These are phyloP conservation scores for Spencermartinsiella ligniputridi DNA, from an alignment of 1,139 yeast species.

Conservation along the genomic window DNA sequence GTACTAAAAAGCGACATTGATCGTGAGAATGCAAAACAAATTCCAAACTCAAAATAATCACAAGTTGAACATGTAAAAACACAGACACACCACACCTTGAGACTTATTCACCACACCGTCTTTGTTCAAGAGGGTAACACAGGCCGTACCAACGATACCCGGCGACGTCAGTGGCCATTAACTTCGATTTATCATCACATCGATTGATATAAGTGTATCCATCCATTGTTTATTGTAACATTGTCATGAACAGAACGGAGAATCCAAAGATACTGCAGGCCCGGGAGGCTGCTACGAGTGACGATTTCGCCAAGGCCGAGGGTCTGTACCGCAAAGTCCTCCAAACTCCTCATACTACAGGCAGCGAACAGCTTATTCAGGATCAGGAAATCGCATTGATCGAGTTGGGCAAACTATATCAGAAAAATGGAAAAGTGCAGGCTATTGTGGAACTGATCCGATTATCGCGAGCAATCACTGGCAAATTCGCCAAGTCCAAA, in stretches of 20 bases:
- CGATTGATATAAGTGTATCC: no score
- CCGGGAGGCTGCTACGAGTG: constrained; percentile 47
- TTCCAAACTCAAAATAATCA: no score
- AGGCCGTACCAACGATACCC: no score
- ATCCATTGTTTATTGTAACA: no score
- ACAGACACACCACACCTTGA: no score
- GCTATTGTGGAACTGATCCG: constrained; percentile 60
- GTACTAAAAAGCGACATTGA: no score
- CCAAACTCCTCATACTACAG: constrained; percentile 24
- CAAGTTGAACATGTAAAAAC: no score
- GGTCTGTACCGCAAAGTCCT: constrained; percentile 45
- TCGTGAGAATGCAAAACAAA: no score
- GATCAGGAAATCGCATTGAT: constrained; percentile 35
- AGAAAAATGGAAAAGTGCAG: constrained; percentile 37
- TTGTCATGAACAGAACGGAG: not conserved
- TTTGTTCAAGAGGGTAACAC: no score
- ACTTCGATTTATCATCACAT: no score
- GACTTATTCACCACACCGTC: no score
- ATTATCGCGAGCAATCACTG: constrained; percentile 65
- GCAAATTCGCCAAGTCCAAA: constrained; percentile 82
- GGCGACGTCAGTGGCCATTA: no score
- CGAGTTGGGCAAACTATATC: constrained; percentile 34
- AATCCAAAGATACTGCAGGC: constrained; percentile 39
- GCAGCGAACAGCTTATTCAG: constrained; percentile 37
- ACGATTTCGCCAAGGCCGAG: constrained; percentile 55